A percentile compares a stretch with the other conserved stretches of the same genome.
Conservation (phyloP, 352 stramenopile genomes). For the Nothophytophthora sp. region DNA sequence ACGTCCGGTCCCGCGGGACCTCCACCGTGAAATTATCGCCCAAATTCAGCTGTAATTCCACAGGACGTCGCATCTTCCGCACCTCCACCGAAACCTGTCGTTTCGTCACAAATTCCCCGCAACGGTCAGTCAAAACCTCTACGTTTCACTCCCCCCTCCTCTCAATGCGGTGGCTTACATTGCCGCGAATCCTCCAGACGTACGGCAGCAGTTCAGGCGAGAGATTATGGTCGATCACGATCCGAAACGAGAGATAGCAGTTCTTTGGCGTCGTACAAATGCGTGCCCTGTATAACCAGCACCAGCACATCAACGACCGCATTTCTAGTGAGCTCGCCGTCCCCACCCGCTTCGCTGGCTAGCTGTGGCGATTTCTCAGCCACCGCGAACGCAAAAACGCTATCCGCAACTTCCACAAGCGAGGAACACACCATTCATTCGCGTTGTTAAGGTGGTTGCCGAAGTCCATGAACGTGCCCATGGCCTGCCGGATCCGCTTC, state of each 20-base stretch:
- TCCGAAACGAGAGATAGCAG: conserved; percentile 72
- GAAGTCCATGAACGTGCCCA: conserved; percentile 76
- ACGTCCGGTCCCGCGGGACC: conserved; percentile 18
- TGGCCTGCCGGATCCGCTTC: conserved; percentile 65
- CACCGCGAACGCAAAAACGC: neutral
- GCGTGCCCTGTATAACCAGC: conserved; percentile 44
- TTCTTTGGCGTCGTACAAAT: conserved; percentile 76
- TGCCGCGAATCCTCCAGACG: conserved; percentile 68
- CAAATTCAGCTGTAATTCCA: conserved; percentile 31
- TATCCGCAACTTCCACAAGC: conserved; percentile 10
- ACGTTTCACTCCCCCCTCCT: too few species aligned
- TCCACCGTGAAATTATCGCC: conserved; percentile 25
- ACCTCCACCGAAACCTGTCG: conserved; percentile 76
- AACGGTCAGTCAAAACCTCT: too few species aligned
- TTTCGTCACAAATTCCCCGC: too few species aligned
- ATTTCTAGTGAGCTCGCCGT: too few species aligned
- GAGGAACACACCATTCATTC: conserved; percentile 67
- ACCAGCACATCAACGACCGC: too few species aligned
- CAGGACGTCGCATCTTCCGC: conserved; percentile 63
- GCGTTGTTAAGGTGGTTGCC: conserved; percentile 68
- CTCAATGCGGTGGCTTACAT: too few species aligned
- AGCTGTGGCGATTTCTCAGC: too few species aligned
- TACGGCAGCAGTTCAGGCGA: conserved; percentile 70
- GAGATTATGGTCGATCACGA: conserved; percentile 66
- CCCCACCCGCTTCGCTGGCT: too few species aligned